A percentile compares a stretch with the other conserved stretches of the same genome.
Conservation (phyloP, 768 basidiomycete species). For the Neoboletus subvelutipes region DNA sequence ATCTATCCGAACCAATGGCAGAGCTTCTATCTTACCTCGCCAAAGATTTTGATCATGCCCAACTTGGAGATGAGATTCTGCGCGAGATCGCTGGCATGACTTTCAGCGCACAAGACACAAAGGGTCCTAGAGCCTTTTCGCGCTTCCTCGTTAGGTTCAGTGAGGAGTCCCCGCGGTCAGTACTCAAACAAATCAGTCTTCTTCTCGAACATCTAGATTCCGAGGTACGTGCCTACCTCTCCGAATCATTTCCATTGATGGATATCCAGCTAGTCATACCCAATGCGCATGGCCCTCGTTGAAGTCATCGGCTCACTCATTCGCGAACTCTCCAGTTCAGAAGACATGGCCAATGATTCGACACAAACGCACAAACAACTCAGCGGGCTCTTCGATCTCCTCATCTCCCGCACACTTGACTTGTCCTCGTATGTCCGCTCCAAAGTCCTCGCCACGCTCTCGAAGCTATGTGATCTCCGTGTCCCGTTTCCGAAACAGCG, state of each 20-base stretch:
- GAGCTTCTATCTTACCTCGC: conserved; percentile 79
- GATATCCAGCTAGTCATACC: conserved; percentile 66
- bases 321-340: conserved; percentile 65
- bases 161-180: conserved; percentile 74
- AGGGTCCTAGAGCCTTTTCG: conserved; percentile 83
- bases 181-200: conserved; percentile 88
- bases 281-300: conserved; percentile 93
- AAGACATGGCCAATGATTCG: conserved; percentile 47
- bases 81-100: conserved; percentile 79
- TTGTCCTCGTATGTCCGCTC: conserved; percentile 86
- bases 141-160: conserved; percentile 79
- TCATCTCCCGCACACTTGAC: conserved; percentile 88
- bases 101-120: conserved; percentile 81
- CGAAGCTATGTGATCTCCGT: conserved; percentile 71
- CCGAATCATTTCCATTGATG: neutral
- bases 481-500: conserved; percentile 88
- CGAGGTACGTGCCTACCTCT: conserved; percentile 55
- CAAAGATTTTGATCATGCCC: conserved; percentile 84
- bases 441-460: conserved; percentile 78
- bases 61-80: conserved; percentile 88
- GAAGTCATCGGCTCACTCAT: conserved; percentile 89
- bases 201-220: conserved; percentile 86
- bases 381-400: conserved; percentile 73
- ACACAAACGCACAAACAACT: conserved; percentile 65
- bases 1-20: conserved; percentile 91